Conservation (phyloP, 768 basidiomycete genomes). For the Leucosporidium yakuticum region DNA sequence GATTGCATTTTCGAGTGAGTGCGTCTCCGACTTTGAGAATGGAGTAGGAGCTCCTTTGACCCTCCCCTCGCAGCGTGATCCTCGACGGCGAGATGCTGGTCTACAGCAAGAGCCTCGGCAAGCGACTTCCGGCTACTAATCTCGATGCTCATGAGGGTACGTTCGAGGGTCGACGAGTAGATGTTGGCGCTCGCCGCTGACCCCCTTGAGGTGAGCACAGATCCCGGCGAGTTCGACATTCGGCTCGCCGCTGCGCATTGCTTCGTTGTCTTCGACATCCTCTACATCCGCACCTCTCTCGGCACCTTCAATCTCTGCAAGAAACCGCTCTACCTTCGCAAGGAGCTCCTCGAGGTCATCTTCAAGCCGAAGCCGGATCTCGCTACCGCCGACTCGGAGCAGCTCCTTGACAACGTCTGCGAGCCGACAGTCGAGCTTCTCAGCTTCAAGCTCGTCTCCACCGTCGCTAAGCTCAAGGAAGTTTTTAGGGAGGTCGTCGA, state of each 20-base stretch:
- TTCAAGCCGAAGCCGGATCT: conserved; percentile 50
- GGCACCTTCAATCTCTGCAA: conserved; percentile 59
- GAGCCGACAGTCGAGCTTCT: no score
- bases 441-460: no score
- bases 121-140: conserved; percentile 36
- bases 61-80: conserved; percentile 59
- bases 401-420: no score
- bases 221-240: conserved; percentile 51
- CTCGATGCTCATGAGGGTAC: neutral
- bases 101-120: conserved; percentile 84
- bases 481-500: no score
- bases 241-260: conserved; percentile 42
- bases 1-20: conserved; percentile 71
- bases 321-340: conserved; percentile 66
- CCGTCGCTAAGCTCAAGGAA: no score
- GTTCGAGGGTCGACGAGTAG: no score
- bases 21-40: neutral
- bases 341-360: conserved; percentile 64
- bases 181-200: no score
- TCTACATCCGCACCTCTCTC: conserved; percentile 66
- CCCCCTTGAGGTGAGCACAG: no score
- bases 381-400: no score
- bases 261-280: conserved; percentile 68
- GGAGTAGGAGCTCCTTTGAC: neutral
- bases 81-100: conserved; percentile 98